phyloP scores from a whole-genome alignment of 805 yeast genomes.

The Metschnikowia reukaufii region DNA sequence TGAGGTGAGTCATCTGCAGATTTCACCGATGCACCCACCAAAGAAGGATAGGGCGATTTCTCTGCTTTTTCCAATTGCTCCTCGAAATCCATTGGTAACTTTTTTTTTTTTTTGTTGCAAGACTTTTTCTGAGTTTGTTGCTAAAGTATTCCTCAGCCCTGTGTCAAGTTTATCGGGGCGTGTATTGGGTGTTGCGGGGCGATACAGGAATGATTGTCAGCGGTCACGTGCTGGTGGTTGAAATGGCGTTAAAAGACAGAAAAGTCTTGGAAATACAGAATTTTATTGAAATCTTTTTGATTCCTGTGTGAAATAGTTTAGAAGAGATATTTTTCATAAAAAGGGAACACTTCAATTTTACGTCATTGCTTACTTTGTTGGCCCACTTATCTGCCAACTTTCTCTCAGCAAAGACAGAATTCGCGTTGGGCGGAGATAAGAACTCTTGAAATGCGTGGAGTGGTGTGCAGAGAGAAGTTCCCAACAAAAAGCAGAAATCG shows the following conservation, averaged over 20 bases:
- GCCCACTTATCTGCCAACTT: neutral
- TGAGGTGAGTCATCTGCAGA: conserved; percentile 48
- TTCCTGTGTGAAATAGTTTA: too few relatives aligned
- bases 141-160: neutral
- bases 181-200: neutral
- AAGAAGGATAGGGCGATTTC: conserved; percentile 47
- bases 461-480: neutral
- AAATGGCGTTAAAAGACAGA: neutral
- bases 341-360: neutral
- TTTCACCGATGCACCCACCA: conserved; percentile 53
- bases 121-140: neutral
- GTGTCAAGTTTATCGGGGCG: conserved; percentile 6
- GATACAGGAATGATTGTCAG: conserved; percentile 7
- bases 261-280: neutral
- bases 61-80: conserved; percentile 53
- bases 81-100: conserved; percentile 19
- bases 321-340: too few relatives aligned
- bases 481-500: neutral
- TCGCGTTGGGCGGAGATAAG: neutral
- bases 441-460: neutral
- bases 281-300: neutral
- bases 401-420: neutral
- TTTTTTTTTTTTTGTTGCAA: neutral
- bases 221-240: conserved; percentile 8
- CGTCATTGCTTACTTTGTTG: neutral